phyloP scores from a whole-genome alignment of 495 filamentous ascomycete genomes.

The Penicillium roqueforti region DNA sequence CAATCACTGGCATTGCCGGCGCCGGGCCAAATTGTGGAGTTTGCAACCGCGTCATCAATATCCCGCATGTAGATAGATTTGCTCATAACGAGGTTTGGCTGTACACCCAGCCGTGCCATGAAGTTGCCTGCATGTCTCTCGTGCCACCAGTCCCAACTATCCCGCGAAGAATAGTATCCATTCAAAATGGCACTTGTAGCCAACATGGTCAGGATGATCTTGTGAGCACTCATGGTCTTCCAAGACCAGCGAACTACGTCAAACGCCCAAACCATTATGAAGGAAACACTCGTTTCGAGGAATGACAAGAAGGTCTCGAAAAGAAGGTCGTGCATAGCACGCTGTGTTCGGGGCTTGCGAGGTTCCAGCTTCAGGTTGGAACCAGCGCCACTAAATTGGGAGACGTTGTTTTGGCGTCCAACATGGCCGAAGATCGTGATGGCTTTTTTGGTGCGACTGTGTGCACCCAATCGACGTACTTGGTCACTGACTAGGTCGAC shows the following conservation, averaged over 20 bases:
- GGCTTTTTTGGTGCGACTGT: constrained; percentile 84
- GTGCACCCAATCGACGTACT: constrained; percentile 69
- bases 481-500: constrained; percentile 83
- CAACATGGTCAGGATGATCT: constrained; percentile 66
- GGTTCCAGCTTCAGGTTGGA: constrained; percentile 35
- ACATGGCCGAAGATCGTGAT: constrained; percentile 86
- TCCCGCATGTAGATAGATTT: constrained; percentile 80
- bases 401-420: constrained; percentile 63
- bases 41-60: constrained; percentile 63
- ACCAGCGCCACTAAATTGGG: constrained; percentile 55
- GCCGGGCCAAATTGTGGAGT: constrained; percentile 35
- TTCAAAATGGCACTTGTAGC: constrained; percentile 65
- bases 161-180: constrained; percentile 61
- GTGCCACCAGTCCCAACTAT: constrained; percentile 72
- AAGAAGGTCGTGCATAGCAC: constrained; percentile 64
- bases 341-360: constrained; percentile 59
- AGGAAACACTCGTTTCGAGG: constrained; percentile 63
- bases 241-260: constrained; percentile 58
- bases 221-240: constrained; percentile 68
- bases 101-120: constrained; percentile 75
- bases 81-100: constrained; percentile 73
- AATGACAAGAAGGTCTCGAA: constrained; percentile 64
- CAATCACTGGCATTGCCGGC: constrained; percentile 39
- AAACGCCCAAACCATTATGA: constrained; percentile 69
- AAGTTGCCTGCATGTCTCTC: constrained; percentile 76